Base-by-base conservation (phyloP, 2,329 filamentous ascomycete genomes). In the Cladophialophora yegresii region DNA sequence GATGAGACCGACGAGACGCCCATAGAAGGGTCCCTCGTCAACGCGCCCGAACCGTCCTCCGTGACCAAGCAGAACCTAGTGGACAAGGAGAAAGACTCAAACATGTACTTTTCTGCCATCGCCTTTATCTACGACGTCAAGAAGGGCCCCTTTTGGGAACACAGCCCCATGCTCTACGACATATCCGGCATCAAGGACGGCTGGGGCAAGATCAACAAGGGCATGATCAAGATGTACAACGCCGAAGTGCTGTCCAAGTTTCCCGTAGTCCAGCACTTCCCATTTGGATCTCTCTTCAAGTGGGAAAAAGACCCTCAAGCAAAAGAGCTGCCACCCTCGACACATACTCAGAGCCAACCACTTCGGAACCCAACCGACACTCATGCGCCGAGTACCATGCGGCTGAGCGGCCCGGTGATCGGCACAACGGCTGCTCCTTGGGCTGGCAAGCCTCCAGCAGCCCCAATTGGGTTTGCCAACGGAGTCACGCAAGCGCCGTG, bases 201-300 rank as follows among this genome's bases (percentile, higher is more conserved):
- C n/a, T 99, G 95, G 95, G 95, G 90, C 40, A 99, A 99, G 81
- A 96, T 99, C 73, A 98, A 99, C 78, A 93, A 93, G 88, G 95
- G 95, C 58, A 98, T 99, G 95, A 87, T 99, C 73, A 99, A 98
- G 78, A 99, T 99, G 95, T 99, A 93, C 80, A 92, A 96, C 70
- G 95, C 91, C 20, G 95, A 99, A 79, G 95, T 99, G 2, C 82
- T 99, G 13, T 91, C 90, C 45, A 99, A 99, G 77, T 97, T 97
- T 74, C 95, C 95, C 2, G 95, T 99, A 2, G 92, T 99, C n/a
- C 95, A 99, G 77, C 95, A 99, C 77, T 98, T 95, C 70, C 85
- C 84, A 2, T 93, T 95, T 70, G 91, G 91, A 28, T 89, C 87
- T 5, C 79, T 95, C n/a, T 92, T 93, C 74, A 85, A 84, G 43